Conservation (phyloP, 257 asterid species). For the Leptodermis oblonga region DNA sequence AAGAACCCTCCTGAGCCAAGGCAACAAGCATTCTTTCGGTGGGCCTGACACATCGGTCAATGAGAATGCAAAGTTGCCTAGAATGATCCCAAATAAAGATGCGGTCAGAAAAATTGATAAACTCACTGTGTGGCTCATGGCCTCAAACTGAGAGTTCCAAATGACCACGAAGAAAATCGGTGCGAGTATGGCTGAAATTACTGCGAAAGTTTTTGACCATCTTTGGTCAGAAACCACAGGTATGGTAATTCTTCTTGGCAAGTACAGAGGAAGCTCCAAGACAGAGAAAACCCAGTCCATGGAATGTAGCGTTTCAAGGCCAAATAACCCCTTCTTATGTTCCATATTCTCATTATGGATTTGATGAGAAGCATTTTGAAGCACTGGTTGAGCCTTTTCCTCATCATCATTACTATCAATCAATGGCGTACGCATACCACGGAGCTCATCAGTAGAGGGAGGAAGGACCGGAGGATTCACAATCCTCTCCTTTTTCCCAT, state of each 20-base stretch:
- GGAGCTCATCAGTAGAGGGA: slow-evolving; percentile 25
- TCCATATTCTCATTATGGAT: not conserved
- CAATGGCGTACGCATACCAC: slow-evolving; percentile 30
- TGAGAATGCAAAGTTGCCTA: slow-evolving; percentile 37
- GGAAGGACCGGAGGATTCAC: not conserved
- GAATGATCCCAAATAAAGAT: slow-evolving; percentile 28
- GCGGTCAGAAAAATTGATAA: slow-evolving; percentile 25
- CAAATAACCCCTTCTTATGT: not conserved
- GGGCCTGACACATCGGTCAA: slow-evolving; percentile 43
- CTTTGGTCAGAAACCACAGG: slow-evolving; percentile 51
- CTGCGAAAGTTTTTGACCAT: slow-evolving; percentile 66
- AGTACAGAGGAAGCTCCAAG: slow-evolving; percentile 53
- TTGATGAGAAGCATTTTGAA: not conserved
- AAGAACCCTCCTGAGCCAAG: slow-evolving; percentile 68
- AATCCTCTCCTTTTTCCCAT: slow-evolving; percentile 20
- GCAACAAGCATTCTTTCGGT: slow-evolving; percentile 46
- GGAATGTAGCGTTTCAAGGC: not conserved
- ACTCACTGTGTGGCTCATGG: not conserved
- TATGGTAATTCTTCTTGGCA: slow-evolving; percentile 76
- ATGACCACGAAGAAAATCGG: slow-evolving; percentile 49
- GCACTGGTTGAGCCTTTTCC: too few relatives aligned
- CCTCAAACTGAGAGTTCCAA: slow-evolving; percentile 24
- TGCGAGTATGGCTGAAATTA: slow-evolving; percentile 38
- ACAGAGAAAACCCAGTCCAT: slow-evolving; percentile 14
- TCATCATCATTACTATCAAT: slow-evolving; percentile 36